phyloP scores from a whole-genome alignment of 2,329 filamentous ascomycete genomes.

The Aureobasidium subglaciale region DNA sequence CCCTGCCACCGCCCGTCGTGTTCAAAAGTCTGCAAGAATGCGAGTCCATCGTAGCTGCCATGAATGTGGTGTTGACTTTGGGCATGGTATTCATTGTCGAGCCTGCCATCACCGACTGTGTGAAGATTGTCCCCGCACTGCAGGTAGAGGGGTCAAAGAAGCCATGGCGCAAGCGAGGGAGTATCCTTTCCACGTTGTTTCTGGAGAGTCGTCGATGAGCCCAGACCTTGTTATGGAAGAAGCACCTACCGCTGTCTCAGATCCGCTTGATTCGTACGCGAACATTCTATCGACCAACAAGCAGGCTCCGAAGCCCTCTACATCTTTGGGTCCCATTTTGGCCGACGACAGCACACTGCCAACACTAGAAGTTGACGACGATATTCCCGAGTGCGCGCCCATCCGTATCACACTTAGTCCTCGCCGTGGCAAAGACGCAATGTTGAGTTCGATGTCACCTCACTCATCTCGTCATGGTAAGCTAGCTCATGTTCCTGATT shows the following conservation, averaged over 20 bases:
- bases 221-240: neutral
- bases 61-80: slow-evolving; percentile 14
- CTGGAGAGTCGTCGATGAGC: neutral
- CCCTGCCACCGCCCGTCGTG: neutral
- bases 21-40: slow-evolving; percentile 13
- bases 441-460: neutral
- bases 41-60: slow-evolving; percentile 13
- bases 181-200: slow-evolving; percentile 1
- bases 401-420: neutral
- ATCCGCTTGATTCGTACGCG: neutral
- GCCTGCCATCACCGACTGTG: slow-evolving; percentile 9
- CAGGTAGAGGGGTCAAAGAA: slow-evolving; percentile 10
- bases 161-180: slow-evolving; percentile 14
- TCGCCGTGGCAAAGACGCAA: neutral
- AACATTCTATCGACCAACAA: neutral
- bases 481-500: neutral
- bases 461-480: slow-evolving; percentile 10
- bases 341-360: neutral
- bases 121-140: slow-evolving; percentile 7
- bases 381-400: neutral
- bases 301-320: neutral
- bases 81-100: slow-evolving; percentile 7
- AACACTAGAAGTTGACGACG: slow-evolving; percentile 5
- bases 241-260: neutral
- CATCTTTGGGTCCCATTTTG: neutral